Base-by-base conservation (phyloP, 306 rosid species). In the Castanea sativa region DNA sequence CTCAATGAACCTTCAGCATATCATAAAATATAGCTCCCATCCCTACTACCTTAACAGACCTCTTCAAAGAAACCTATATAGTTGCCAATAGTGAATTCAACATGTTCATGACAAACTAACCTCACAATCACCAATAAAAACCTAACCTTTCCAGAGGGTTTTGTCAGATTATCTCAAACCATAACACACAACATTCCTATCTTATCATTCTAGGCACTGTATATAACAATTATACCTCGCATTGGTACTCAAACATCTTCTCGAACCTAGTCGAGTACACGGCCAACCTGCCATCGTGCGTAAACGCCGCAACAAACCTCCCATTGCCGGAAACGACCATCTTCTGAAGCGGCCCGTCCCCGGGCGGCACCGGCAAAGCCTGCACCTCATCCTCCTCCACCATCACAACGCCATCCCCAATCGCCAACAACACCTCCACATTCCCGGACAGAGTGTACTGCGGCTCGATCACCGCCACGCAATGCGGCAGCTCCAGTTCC, bases 381-480 rank as follows among this genome's bases (percentile, higher is more conserved):
- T 92, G 99, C 41, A 92, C 91, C 3, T 88, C 94, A 38, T 95
- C 99, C 79, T 95, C 97, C 85, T 95, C 99, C 81, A 95, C 97
- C 0, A 87, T 93, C 72, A 95, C 71, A 45, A 95, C 96, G 27
- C 90, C 89, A 27, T 88, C 95, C 1, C 88, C 91, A 3, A 94
- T 80, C 1, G 94, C 93, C 6, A 94, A 94, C 57, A 94, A 79
- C 53, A 94, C 99, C 90, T 92, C 99, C 18, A 94, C 99, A 6
- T 92, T 92, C 2, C 99, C 99, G 0, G 97, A 94, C 87, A 94
- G 86, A 0, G 97, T 94, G 67, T 90, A 92, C 87, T 92, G 97
- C 4, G 97, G 99, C 87, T 94, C 99, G 23, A 94, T 92, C 73
- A 94, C 97, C 6, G 97, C 97, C 89, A 94, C 91, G 84, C 97